Percentiles rank a stretch among this genome's conserved stretches.
Conservation (phyloP, 2,329 filamentous ascomycete species). For the Cladophialophora bantiana region DNA sequence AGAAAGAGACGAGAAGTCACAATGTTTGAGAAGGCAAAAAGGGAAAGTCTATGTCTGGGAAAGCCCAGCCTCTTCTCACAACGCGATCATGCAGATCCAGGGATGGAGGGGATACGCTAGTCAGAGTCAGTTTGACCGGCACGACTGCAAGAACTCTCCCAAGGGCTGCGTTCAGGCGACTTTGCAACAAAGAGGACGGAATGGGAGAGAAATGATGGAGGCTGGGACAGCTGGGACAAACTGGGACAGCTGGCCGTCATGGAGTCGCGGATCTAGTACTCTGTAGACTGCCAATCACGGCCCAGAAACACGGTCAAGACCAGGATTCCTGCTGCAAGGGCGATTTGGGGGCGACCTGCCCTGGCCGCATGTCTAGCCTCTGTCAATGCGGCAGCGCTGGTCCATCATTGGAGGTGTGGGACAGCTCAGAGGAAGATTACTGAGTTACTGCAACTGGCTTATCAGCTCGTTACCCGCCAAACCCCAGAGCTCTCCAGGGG, state of each 20-base stretch:
- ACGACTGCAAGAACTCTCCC: conserved; percentile 5
- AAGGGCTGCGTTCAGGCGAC: conserved; percentile 19
- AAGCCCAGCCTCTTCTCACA: conserved; percentile 28
- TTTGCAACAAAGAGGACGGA: conserved; percentile 29
- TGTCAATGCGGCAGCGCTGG: conserved; percentile 16
- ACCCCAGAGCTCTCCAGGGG: not conserved
- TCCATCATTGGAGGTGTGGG: conserved; percentile 24
- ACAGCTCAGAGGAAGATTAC: not conserved
- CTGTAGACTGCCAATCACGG: conserved; percentile 31
- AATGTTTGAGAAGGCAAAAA: conserved; percentile 38
- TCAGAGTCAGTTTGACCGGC: conserved; percentile 3
- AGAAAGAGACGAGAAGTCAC: conserved; percentile 39
- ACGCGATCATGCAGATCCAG: conserved; percentile 16
- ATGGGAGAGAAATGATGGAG: conserved; percentile 39
- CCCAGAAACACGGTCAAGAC: conserved; percentile 26
- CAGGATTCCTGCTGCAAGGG: conserved; percentile 38
- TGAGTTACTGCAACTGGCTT: conserved; percentile 3
- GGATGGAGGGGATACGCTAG: conserved; percentile 1
- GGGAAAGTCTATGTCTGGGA: conserved; percentile 33
- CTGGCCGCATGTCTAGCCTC: conserved; percentile 30
- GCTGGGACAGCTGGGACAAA: conserved; percentile 29
- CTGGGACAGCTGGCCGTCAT: conserved; percentile 31
- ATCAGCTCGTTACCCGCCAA: conserved; percentile 3
- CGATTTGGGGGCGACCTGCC: conserved; percentile 7
- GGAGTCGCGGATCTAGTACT: conserved; percentile 26